Conservation (phyloP, 1,139 yeast genomes). For the Blastobotrys proliferans region DNA sequence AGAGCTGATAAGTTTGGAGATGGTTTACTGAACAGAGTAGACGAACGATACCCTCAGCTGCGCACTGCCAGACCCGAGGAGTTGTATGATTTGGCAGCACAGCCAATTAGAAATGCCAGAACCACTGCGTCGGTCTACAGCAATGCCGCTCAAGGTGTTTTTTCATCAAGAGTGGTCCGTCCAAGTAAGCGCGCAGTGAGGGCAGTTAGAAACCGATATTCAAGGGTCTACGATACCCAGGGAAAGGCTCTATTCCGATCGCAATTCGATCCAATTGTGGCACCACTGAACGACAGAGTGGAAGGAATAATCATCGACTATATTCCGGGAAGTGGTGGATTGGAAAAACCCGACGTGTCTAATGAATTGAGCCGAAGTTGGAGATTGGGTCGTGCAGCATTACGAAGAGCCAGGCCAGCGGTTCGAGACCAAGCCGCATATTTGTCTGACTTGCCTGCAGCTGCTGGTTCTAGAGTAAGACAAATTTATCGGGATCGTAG, state of each 20-base stretch:
- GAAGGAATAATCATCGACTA: slow-evolving; percentile 43
- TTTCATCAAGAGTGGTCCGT: slow-evolving; percentile 29
- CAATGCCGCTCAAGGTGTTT: slow-evolving; percentile 30
- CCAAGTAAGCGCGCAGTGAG: slow-evolving; percentile 33
- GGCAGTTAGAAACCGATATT: slow-evolving; percentile 32
- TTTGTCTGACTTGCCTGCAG: slow-evolving; percentile 23
- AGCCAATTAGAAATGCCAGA: slow-evolving; percentile 32
- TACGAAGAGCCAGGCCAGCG: slow-evolving; percentile 34
- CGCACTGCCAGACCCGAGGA: slow-evolving; percentile 36
- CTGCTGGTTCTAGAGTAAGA: slow-evolving; percentile 27
- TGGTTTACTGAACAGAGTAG: slow-evolving; percentile 32
- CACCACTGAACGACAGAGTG: slow-evolving; percentile 55
- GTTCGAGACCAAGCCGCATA: slow-evolving; percentile 27
- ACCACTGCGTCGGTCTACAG: slow-evolving; percentile 28
- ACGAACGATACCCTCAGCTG: slow-evolving; percentile 35
- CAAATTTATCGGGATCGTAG: slow-evolving; percentile 30
- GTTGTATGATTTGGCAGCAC: slow-evolving; percentile 31
- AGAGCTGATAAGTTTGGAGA: slow-evolving; percentile 39
- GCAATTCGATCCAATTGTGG: slow-evolving; percentile 58
- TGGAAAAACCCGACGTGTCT: slow-evolving; percentile 35
- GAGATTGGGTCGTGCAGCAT: slow-evolving; percentile 32
- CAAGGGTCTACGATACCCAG: slow-evolving; percentile 45
- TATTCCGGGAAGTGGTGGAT: slow-evolving; percentile 39
- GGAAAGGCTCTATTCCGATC: slow-evolving; percentile 61
- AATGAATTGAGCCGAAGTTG: slow-evolving; percentile 34